Conservation (phyloP, 441 rosid species). For the Sinapis alba region DNA sequence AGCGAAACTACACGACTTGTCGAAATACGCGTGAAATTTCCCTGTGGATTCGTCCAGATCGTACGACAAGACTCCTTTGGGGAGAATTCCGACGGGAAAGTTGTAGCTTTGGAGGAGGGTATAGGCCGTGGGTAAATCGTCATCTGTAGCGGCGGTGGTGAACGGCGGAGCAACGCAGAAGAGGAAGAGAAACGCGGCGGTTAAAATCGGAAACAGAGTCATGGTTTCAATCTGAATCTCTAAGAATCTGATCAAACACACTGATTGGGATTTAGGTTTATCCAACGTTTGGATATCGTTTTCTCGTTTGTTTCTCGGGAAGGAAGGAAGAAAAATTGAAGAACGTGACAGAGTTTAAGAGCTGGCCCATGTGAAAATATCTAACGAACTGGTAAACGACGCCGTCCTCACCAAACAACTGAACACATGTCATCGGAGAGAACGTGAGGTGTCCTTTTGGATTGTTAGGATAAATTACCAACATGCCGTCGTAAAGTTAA, state of each 20-base stretch:
- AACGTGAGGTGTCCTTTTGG: not conserved
- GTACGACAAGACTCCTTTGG: constrained; percentile 60
- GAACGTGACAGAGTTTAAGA: constrained; percentile 7
- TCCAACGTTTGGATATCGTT: constrained; percentile 17
- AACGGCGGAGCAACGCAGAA: not conserved
- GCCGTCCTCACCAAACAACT: not conserved
- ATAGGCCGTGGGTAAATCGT: constrained; percentile 51
- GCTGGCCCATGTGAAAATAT: not conserved
- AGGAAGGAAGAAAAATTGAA: not conserved
- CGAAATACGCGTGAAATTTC: constrained; percentile 54
- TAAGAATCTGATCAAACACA: not conserved
- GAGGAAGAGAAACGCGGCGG: not conserved
- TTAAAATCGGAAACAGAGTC: constrained; percentile 9
- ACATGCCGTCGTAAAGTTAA: not conserved
- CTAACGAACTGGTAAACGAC: not conserved
- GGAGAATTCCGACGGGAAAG: constrained; percentile 82
- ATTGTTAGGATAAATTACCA: not conserved
- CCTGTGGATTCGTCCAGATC: constrained; percentile 66
- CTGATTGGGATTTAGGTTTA: constrained; percentile 12
- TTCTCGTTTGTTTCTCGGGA: constrained; percentile 21
- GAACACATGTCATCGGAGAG: not conserved
- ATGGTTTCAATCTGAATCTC: constrained; percentile 1
- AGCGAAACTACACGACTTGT: constrained; percentile 73
- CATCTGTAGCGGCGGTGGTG: constrained; percentile 19
- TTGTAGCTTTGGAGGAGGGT: constrained; percentile 60